Percentiles rank a stretch among this genome's conserved stretches.
These are phyloP conservation scores for Metschnikowia continentalis DNA, from an alignment of 805 yeast genomes.

Conservation along the genomic window DNA sequence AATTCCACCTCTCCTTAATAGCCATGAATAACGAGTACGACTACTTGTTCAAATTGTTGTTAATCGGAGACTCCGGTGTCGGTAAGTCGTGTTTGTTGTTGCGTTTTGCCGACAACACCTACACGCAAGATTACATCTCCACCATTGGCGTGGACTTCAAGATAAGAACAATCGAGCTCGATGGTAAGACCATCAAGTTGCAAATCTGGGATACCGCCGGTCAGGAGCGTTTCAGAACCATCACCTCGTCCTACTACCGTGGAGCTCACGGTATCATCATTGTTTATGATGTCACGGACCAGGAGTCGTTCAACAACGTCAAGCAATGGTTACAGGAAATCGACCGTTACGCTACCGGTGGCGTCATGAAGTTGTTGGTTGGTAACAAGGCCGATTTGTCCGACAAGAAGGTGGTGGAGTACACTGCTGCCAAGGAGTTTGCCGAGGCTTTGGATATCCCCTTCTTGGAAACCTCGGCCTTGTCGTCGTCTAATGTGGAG, in stretches of 20 bases:
- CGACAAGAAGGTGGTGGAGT: conserved; percentile 93
- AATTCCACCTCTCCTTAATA: neutral
- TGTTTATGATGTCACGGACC: conserved; percentile 97
- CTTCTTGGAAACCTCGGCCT: conserved; percentile 93
- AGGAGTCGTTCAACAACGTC: conserved; percentile 91
- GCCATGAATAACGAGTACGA: conserved; percentile 93
- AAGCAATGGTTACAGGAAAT: conserved; percentile 98
- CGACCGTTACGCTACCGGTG: conserved; percentile 96
- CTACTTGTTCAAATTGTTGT: conserved; percentile 86
- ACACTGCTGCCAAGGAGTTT: conserved; percentile 94
- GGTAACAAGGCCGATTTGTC: conserved; percentile 95
- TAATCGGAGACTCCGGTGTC: conserved; percentile 98
- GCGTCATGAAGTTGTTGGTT: conserved; percentile 90
- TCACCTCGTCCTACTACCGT: conserved; percentile 94
- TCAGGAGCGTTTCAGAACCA: conserved; percentile 96
- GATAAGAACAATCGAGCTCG: conserved; percentile 85
- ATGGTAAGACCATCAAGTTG: conserved; percentile 94
- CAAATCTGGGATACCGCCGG: conserved; percentile 99
- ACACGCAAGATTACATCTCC: conserved; percentile 93
- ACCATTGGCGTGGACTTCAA: conserved; percentile 97
- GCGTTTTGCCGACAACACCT: conserved; percentile 96
- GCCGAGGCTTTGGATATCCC: conserved; percentile 94
- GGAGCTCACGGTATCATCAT: conserved; percentile 98
- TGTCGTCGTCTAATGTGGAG: conserved; percentile 93
- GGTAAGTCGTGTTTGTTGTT: conserved; percentile 94